phyloP scores from a whole-genome alignment of 1,284 basidiomycete genomes.

The Ceratobasidium sp. region DNA sequence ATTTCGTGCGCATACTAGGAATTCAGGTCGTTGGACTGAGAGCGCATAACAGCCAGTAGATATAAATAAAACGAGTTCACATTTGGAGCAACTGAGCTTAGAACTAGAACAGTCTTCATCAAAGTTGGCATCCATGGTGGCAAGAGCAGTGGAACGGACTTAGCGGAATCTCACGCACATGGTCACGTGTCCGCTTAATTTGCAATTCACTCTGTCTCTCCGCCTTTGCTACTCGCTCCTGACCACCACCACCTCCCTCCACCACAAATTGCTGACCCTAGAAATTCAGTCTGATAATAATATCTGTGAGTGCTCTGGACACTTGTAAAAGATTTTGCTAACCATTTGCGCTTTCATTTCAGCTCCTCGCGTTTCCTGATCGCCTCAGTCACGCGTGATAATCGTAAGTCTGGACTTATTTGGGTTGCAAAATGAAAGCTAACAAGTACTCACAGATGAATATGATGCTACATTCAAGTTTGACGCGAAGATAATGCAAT shows the following conservation, averaged over 20 bases:
- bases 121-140: no score
- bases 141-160: no score
- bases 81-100: no score
- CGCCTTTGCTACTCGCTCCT: neutral
- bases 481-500: no score
- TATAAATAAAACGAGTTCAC: no score
- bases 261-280: neutral
- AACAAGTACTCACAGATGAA: neutral
- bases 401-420: neutral
- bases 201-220: neutral
- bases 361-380: neutral
- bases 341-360: neutral
- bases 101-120: no score
- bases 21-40: no score
- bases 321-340: neutral
- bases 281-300: neutral
- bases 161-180: neutral
- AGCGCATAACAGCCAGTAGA: no score
- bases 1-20: no score
- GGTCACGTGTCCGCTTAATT: neutral
- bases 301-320: no score
- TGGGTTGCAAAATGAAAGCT: neutral
- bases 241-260: neutral
- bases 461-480: no score
- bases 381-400: neutral